These are phyloP conservation scores for Wickerhamiella musiphila DNA, from an alignment of 805 yeast genomes.

Conservation along the genomic window DNA sequence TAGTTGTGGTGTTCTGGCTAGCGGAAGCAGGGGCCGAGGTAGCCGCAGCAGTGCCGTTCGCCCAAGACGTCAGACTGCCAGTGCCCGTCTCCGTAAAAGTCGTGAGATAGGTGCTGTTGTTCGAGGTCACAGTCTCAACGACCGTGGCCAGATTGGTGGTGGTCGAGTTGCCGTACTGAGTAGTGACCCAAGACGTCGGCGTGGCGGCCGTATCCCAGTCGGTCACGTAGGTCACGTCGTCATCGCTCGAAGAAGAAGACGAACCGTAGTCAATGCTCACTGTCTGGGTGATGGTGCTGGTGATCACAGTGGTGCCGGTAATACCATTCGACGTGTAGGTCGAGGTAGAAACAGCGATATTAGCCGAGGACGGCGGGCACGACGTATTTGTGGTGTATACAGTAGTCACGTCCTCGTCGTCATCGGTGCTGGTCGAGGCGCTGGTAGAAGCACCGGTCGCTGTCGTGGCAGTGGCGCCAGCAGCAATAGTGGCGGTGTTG, in stretches of 20 bases:
- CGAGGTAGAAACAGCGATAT: conserved; percentile 4
- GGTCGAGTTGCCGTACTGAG: conserved; percentile 6
- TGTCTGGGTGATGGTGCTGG: conserved; percentile 7
- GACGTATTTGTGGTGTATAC: background rate
- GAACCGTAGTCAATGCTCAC: conserved; percentile 1
- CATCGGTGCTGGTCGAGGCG: background rate
- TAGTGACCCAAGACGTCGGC: conserved; percentile 4
- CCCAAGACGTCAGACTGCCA: background rate
- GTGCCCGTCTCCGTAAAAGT: conserved; percentile 4
- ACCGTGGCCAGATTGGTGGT: conserved; percentile 2
- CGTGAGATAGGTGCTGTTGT: conserved; percentile 7
- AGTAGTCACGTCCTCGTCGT: background rate
- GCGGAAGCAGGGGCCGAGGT: conserved; percentile 1
- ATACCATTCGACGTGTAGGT: conserved; percentile 4
- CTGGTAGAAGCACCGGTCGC: background rate
- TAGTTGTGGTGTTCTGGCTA: conserved; percentile 5
- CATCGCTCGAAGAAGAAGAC: background rate
- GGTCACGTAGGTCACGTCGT: conserved; percentile 6
- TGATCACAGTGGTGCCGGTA: conserved; percentile 7
- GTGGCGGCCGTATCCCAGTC: conserved; percentile 10
- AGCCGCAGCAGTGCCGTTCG: background rate
- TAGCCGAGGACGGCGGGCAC: background rate
- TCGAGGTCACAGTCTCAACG: conserved; percentile 10
- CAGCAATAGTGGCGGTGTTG: conserved; percentile 3
- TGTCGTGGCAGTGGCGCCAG: conserved; percentile 1